Evolutionary conservation across 371 early-diverging fungal genomes (phyloP), one percentile per base, ranked within the genome.

Genomic region (Mycotypha africana): DNA sequence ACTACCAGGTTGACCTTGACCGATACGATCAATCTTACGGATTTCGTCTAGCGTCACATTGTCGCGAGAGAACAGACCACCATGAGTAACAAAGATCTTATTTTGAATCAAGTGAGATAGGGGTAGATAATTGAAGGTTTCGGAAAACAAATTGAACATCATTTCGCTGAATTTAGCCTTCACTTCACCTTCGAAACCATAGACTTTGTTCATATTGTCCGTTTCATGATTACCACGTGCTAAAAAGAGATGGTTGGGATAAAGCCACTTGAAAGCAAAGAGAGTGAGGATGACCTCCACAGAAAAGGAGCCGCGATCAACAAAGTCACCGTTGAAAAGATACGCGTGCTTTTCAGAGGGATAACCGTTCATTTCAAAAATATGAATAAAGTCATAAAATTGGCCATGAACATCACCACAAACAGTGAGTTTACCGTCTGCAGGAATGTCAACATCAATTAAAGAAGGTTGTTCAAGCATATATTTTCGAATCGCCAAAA

Each of bases 381-480:
- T 95, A 60, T 97, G 86, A 41, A 93, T 70, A 53, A 97, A 81
- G 49, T 98, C 99, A 61, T 97, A 98, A 69, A 83, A 99, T 81
- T 99, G 99, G 61, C 82, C 99, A 60, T 99, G 99, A 19, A 95
- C 94, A 65, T 99, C 99, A 42, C 99, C 99, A 69, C 98, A 98
- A 6, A 98, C 89, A 2, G 93, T 96, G 25, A 97, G 36, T 46
- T 75, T 82, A 40, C 76, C 70, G 49, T 78, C 84, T 11, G 65
- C 65, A 11, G 94, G 92, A 7, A 97, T 82, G 1, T 61, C 53
- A 22, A 96, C 77, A 53, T 96, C 93, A 20, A 95, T 86, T 44
- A 98, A 70, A 16, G 92, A 81, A 4, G 89, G 83, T 22, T 78
- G 67, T 38, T 79, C 67, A 46, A 81, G 64, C 65, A 97, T 84